Evolutionary conservation across 2,329 filamentous ascomycete species (phyloP), one percentile per base, ranked within the genome.

Genomic region (Sporothrix variecibatus): DNA sequence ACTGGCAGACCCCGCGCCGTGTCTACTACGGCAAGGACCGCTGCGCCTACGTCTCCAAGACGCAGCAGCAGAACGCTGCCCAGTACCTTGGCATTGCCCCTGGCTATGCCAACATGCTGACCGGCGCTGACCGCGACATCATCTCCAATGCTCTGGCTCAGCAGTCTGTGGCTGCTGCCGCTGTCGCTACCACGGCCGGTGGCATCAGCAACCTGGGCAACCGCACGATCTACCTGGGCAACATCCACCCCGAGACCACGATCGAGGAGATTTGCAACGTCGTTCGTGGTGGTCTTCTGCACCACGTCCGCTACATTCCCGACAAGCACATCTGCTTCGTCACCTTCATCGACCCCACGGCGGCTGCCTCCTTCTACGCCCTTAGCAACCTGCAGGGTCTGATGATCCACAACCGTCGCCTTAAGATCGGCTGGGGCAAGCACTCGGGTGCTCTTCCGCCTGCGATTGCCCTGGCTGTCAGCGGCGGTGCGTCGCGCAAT

Each of bases 271-370:
- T 99, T 82, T 99, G 96, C 88, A 99, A 99, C 81, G 96, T 99
- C 74, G 96, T 99, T 71, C 91, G 96, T 77, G 96, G 96, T 75
- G 96, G 96, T 79, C 89, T 99, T 77, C 88, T 99, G 79, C 96
- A 99, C 83, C 96, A 99, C 83, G 97, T 99, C 82, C 94, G 96
- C 78, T 99, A 98, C 84, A 99, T 99, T 79, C 96, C 96, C 7
- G 96, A 99, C 86, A 99, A 99, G 89, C 96, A 99, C 85, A 99
- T 99, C 79, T 99, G 96, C 87, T 99, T 99, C 81, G 96, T 99
- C 74, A 99, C 96, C 1, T 99, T 99, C 84, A 98, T 99, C 82
- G 96, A 99, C 81, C 96, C 96, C 9, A 99, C 96, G 31, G 97
- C 96, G 3, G 96, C 96, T 31, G 96, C 96, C 56, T 98, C 95